Evolutionary conservation across 371 early-diverging fungal genomes (phyloP).

Genomic region (Lichtheimia corymbifera): DNA sequence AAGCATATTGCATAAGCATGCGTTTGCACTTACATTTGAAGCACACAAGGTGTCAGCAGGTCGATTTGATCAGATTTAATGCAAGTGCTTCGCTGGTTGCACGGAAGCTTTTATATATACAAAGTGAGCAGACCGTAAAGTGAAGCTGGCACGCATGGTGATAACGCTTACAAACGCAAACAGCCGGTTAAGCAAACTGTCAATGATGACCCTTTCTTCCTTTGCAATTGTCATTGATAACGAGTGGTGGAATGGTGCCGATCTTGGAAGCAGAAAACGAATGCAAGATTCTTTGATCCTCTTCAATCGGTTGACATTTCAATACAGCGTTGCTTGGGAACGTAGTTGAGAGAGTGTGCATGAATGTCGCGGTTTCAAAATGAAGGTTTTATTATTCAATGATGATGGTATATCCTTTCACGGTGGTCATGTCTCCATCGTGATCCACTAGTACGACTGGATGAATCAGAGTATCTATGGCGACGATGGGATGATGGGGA

Average conservation of each 20-base stretch:
- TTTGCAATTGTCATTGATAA: not conserved
- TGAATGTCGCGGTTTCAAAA: not conserved
- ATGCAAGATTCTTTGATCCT: not conserved
- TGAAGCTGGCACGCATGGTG: not conserved
- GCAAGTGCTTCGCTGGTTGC: not conserved
- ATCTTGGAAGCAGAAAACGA: not conserved
- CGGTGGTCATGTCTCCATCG: not conserved
- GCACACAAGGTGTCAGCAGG: not conserved
- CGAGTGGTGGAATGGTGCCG: not conserved
- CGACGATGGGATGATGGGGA: not conserved
- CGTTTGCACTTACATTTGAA: not conserved
- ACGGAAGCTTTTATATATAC: constrained; percentile 2
- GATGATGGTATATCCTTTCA: too few relatives aligned
- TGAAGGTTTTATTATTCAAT: not conserved
- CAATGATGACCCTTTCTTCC: not conserved
- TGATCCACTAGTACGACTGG: not conserved
- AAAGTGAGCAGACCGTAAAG: not conserved
- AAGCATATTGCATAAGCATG: not conserved
- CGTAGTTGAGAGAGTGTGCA: not conserved
- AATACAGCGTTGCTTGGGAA: not conserved
- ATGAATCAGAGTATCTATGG: not conserved
- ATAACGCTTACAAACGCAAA: not conserved
- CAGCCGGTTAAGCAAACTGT: not conserved
- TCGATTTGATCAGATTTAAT: not conserved
- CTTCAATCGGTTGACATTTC: constrained; percentile 1